Base-by-base conservation (phyloP, 441 rosid species). In the Syzygium malaccense region DNA sequence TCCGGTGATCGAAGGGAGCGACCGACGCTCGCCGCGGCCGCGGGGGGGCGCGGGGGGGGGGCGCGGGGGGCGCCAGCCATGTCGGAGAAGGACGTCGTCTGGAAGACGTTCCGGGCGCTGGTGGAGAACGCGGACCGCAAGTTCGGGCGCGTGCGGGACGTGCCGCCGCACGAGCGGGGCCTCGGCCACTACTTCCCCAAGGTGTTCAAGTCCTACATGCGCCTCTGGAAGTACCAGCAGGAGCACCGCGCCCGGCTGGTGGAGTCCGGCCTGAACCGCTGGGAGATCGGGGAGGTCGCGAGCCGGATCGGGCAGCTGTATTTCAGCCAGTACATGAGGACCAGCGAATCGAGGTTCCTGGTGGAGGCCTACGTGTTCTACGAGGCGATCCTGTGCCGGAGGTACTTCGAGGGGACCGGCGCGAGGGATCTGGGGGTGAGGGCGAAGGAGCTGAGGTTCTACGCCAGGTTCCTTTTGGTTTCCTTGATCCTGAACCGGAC, bases 231-330 rank as follows among this genome's bases (percentile, higher is more conserved):
- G 94, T 97, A 92, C 94, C 99, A 98, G 95, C 98, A 96, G 83
- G 96, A 93, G 49, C 91, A 97, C 92, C 91, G 99, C 91, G 30
- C 94, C 4, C 92, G 89, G 91, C 98, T 98, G 32, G 95, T 98
- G 5, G 93, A 91, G 13, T 91, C 95, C 30, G 99, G 99, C 49
- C 90, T 97, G 88, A 94, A 95, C 89, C 96, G 99, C 28, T 98
- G 98, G 98, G 99, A 97, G 91, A 97, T 96, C 85, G 99, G 99
- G 48, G 99, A 98, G 96, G 96, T 98, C 94, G 99, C 99, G 10
- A 93, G 99, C 93, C 98, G 99, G 92, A 98, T 98, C 95, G 99
- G 99, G 57, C 99, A 98, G 95, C 95, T 98, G 64, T 98, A 98
- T 92, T 98, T 93, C 89, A 94, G 93, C 88, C 99, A 97, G 94